A percentile compares a stretch with the other conserved stretches of the same genome.
Conservation (phyloP, 2,329 filamentous ascomycete species). For the Exophiala oligosperma region DNA sequence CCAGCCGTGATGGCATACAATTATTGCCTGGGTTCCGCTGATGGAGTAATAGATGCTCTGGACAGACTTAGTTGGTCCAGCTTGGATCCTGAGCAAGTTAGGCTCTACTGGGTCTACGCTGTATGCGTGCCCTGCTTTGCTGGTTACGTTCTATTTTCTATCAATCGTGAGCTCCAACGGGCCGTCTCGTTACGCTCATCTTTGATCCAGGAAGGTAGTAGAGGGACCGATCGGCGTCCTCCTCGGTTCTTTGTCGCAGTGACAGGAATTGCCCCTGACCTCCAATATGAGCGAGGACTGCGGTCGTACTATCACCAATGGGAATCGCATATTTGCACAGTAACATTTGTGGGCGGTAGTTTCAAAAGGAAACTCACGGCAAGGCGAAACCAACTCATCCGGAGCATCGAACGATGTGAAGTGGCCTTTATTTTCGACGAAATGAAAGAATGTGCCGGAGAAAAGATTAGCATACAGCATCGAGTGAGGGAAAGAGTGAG, state of each 20-base stretch:
- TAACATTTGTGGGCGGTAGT: not conserved
- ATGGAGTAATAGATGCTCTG: not conserved
- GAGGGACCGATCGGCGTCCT: not conserved
- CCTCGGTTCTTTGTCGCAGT: not conserved
- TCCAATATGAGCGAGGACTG: not conserved
- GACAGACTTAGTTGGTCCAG: conserved; percentile 5
- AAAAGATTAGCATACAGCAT: too few relatives aligned
- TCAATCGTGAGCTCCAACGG: not conserved
- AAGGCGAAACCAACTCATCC: not conserved
- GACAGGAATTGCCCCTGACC: not conserved
- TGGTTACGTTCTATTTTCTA: not conserved
- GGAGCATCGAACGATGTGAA: conserved; percentile 2
- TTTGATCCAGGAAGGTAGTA: not conserved
- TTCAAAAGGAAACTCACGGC: not conserved
- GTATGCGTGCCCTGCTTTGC: not conserved
- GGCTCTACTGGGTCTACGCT: conserved; percentile 5
- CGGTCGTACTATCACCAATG: conserved; percentile 1
- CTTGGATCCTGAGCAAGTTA: not conserved
- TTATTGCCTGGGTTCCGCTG: not conserved
- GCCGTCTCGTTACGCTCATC: not conserved
- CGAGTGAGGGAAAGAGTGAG: too few relatives aligned
- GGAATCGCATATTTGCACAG: not conserved
- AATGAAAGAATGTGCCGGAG: not conserved
- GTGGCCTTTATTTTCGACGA: not conserved
- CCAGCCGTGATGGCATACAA: not conserved